Conservation (phyloP, 2,329 filamentous ascomycete species). For the Phialemoniopsis sp. region DNA sequence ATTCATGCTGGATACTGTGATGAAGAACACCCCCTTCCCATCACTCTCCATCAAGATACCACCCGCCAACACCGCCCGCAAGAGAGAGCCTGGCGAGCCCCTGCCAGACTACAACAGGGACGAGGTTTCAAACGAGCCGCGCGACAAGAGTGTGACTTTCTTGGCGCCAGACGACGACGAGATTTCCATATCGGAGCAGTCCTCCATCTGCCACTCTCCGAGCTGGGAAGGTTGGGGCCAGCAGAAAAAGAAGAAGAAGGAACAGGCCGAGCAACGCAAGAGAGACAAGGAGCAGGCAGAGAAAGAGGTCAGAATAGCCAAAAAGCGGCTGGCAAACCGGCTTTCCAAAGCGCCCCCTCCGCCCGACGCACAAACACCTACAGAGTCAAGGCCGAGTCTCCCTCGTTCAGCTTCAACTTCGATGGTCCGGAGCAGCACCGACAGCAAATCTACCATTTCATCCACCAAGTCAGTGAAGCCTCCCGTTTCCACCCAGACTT, state of each 20-base stretch:
- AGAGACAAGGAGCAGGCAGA: constrained; percentile 36
- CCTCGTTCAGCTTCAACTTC: no score
- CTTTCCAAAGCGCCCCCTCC: constrained; percentile 31
- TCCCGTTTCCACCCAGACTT: no score
- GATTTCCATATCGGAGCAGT: constrained; percentile 33
- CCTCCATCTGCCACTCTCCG: constrained; percentile 56
- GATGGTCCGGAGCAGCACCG: no score
- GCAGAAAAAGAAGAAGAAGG: constrained; percentile 49
- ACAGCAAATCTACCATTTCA: no score
- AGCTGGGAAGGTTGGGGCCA: constrained; percentile 56
- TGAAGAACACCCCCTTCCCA: constrained; percentile 13
- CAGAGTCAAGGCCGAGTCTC: no score
- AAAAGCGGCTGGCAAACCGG: constrained; percentile 24
- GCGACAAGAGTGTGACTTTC: constrained; percentile 35
- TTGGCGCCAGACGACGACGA: constrained; percentile 25
- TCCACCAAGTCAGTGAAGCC: no score
- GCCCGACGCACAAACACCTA: not conserved
- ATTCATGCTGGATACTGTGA: constrained; percentile 15
- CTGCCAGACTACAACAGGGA: constrained; percentile 12
- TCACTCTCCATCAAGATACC: constrained; percentile 25
- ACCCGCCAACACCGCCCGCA: constrained; percentile 5
- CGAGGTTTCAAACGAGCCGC: constrained; percentile 15
- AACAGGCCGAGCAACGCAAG: constrained; percentile 30
- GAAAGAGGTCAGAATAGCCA: constrained; percentile 29
- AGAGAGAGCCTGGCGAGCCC: constrained; percentile 3